phyloP scores from a whole-genome alignment of 75 land plant genomes.

The Selaginella moellendorffii region DNA sequence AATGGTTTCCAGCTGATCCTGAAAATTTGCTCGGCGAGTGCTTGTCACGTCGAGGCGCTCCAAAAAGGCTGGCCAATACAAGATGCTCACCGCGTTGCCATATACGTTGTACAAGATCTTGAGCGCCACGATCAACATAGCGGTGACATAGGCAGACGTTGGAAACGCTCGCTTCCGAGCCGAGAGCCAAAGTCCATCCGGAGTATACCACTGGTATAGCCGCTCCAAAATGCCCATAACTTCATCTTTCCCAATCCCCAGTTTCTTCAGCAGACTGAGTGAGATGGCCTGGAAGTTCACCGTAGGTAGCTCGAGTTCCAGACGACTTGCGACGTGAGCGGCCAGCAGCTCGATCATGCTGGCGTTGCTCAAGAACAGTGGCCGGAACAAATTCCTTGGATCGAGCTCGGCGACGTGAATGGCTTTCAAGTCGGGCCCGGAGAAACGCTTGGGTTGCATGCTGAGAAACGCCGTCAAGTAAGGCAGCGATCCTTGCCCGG shows the following conservation, averaged over 20 bases:
- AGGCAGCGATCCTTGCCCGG: slow-evolving; percentile 53
- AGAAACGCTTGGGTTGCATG: slow-evolving; percentile 27
- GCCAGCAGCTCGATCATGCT: slow-evolving; percentile 53
- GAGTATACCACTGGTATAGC: slow-evolving; percentile 66
- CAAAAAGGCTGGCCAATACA: too few species aligned
- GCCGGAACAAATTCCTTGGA: slow-evolving; percentile 38
- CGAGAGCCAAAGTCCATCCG: slow-evolving; percentile 66
- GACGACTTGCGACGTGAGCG: slow-evolving; percentile 40
- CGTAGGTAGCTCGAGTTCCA: slow-evolving; percentile 54
- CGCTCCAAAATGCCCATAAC: slow-evolving; percentile 36
- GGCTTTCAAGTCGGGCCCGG: slow-evolving; percentile 1
- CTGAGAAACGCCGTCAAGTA: slow-evolving; percentile 55
- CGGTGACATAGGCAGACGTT: slow-evolving; percentile 70
- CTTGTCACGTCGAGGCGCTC: neutral
- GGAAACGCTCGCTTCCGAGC: slow-evolving; percentile 36
- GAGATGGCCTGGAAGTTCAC: slow-evolving; percentile 60
- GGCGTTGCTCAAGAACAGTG: slow-evolving; percentile 24
- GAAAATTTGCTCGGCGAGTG: neutral
- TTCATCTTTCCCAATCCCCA: slow-evolving; percentile 43
- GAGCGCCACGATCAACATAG: slow-evolving; percentile 57
- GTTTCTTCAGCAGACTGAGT: slow-evolving; percentile 34
- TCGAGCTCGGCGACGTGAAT: slow-evolving; percentile 9
- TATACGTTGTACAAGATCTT: slow-evolving; percentile 59
- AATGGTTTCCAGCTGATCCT: slow-evolving; percentile 8
- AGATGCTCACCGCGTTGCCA: slow-evolving; percentile 19